Percentiles rank a stretch among this genome's conserved stretches.
These are phyloP conservation scores for Linnemannia exigua DNA, from an alignment of 192 early-diverging fungal species.

Conservation along the genomic window DNA sequence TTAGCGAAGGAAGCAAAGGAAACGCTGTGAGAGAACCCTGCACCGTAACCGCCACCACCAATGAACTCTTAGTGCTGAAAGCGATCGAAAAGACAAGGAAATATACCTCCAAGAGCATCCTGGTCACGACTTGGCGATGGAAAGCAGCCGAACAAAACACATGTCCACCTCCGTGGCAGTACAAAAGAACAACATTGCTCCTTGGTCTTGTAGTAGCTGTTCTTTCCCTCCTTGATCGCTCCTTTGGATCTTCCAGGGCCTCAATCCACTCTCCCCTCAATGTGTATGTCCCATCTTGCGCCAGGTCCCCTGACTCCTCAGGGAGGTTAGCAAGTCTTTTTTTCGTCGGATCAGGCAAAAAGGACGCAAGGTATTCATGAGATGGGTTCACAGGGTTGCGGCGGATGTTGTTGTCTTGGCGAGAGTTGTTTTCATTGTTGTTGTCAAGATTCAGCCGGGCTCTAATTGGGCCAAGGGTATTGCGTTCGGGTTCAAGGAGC, in stretches of 20 bases:
- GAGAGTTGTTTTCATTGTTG: not conserved
- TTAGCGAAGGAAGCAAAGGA: not conserved
- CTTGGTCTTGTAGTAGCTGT: not conserved
- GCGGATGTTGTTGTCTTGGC: not conserved
- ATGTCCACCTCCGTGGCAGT: constrained; percentile 85
- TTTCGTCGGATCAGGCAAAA: constrained; percentile 19
- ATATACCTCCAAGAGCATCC: constrained; percentile 59
- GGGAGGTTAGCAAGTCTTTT: constrained; percentile 35
- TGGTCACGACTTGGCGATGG: constrained; percentile 62
- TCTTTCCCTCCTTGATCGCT: constrained; percentile 11
- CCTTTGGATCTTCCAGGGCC: constrained; percentile 22
- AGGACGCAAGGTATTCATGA: constrained; percentile 26
- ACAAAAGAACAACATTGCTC: constrained; percentile 73
- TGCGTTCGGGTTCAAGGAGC: constrained; percentile 28
- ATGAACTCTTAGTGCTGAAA: not conserved
- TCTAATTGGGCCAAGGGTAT: constrained; percentile 22
- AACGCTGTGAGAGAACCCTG: not conserved
- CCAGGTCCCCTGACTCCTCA: constrained; percentile 40
- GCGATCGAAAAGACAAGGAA: not conserved
- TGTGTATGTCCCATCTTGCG: constrained; percentile 26
- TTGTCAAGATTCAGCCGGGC: constrained; percentile 1
- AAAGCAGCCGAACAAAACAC: constrained; percentile 59
- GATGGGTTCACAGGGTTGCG: constrained; percentile 38
- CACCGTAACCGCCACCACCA: not conserved
- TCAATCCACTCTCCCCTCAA: constrained; percentile 65